A percentile compares a stretch with the other conserved stretches of the same genome.
Conservation (phyloP, 371 early-diverging fungal genomes). For the Actinomucor elegans region DNA sequence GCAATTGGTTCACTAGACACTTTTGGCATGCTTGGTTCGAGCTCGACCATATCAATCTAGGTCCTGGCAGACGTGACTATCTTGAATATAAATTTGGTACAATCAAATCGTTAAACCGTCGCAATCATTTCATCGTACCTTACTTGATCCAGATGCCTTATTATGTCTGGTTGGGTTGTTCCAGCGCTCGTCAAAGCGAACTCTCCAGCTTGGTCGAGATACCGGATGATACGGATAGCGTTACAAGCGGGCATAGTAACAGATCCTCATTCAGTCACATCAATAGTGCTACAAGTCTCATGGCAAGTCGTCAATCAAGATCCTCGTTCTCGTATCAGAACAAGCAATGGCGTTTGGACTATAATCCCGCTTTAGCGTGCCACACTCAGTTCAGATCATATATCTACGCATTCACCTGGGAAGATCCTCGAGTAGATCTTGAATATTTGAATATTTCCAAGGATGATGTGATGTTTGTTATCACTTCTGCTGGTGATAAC, state of each 20-base stretch:
- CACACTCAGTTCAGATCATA: conserved; percentile 80
- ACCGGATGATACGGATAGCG: conserved; percentile 37
- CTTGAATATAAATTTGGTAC: conserved; percentile 82
- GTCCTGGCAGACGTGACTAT: conserved; percentile 80
- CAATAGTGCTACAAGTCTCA: conserved; percentile 5
- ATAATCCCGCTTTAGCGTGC: conserved; percentile 62
- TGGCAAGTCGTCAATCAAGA: neutral
- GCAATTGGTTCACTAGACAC: conserved; percentile 77
- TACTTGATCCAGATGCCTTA: conserved; percentile 80
- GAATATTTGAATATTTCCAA: conserved; percentile 63
- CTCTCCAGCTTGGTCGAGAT: conserved; percentile 24
- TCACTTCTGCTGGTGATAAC: conserved; percentile 87
- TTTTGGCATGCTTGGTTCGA: conserved; percentile 84
- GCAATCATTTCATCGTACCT: conserved; percentile 76
- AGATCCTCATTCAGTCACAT: conserved; percentile 21
- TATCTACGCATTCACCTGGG: conserved; percentile 89
- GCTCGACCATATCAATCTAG: conserved; percentile 78
- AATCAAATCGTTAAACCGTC: conserved; percentile 69
- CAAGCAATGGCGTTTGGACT: conserved; percentile 67
- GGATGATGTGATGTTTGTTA: conserved; percentile 77
- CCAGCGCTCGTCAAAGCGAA: conserved; percentile 36
- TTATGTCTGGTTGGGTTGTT: conserved; percentile 80
- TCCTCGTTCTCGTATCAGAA: conserved; percentile 26
- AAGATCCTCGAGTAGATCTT: conserved; percentile 81
- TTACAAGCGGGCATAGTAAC: conserved; percentile 35